Evolutionary conservation across 495 filamentous ascomycete species (phyloP), one percentile per base, ranked within the genome.

Genomic region (Diplogelasinospora grovesii): DNA sequence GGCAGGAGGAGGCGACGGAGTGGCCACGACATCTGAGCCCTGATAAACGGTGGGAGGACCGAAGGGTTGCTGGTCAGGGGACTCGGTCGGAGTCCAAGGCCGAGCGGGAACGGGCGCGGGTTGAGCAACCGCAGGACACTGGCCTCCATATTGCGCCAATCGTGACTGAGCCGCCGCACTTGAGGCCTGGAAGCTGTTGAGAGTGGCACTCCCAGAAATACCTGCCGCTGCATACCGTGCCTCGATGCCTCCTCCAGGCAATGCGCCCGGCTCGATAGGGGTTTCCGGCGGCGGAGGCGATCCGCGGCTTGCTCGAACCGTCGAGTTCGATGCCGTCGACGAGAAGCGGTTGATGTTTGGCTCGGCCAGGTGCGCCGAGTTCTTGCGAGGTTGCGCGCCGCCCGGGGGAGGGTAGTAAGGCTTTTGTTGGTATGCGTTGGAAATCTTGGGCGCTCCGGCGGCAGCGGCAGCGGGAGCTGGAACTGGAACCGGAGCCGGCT

Each of bases 211-310:
- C 4, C 89, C 89, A 10, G 87, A 82, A 46, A 95, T 90, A 8
- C 87, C 89, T 21, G 85, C 80, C 5, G 87, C 89, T 3, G 87
- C 87, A 71, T 89, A 94, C 26, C 87, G 75, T 19, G 88, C 86
- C 56, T 93, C 86, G 56, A 97, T 94, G 27, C 83, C 84, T 18
- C 83, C 83, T 15, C 79, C 78, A 2, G 83, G 77, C 21, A 79
- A 69, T 39, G 75, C 76, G 14, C 75, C 76, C 3, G 83, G 82
- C 26, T 82, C 82, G 8, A 85, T 74, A n/a, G 92, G 92, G 0
- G 92, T 97, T 58, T 97, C 93, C 3, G 92, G 92, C 3, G 92
- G 92, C 5, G 93, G 89, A 2, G 92, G 92, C 15, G 90, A 96
- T 14, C 92, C 92, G 48, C 92, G 77, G 56, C 87, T 83, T 22